Percentiles rank a stretch among this genome's conserved stretches.
These are phyloP conservation scores for Cladosporium sp. DNA, from an alignment of 2,329 filamentous ascomycete species.

Conservation along the genomic window DNA sequence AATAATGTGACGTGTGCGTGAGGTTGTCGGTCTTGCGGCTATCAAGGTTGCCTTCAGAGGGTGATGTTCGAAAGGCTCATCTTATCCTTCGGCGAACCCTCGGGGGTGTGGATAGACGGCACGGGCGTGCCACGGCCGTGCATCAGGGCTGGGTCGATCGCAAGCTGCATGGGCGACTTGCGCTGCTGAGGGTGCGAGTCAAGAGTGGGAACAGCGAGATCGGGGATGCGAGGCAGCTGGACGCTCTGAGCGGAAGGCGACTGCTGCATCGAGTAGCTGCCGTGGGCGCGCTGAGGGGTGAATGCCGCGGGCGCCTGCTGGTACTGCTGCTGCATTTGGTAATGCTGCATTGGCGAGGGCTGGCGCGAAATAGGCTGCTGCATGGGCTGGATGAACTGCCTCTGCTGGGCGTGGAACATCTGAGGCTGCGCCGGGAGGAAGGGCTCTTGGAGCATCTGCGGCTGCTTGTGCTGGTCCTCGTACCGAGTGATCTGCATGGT, in stretches of 20 bases:
- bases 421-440: constrained; percentile 26
- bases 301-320: constrained; percentile 3
- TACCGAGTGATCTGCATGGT: constrained; percentile 26
- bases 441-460: constrained; percentile 30
- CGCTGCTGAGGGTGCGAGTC: constrained; percentile 11
- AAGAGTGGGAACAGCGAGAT: constrained; percentile 15
- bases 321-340: constrained; percentile 12
- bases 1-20: neutral
- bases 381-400: constrained; percentile 19
- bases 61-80: constrained; percentile 35
- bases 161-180: constrained; percentile 13
- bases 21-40: neutral
- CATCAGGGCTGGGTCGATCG: constrained; percentile 24
- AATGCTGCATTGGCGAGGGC: constrained; percentile 10
- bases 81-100: constrained; percentile 33
- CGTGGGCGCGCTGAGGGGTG: neutral
- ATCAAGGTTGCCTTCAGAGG: constrained; percentile 13
- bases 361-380: constrained; percentile 16
- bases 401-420: constrained; percentile 18
- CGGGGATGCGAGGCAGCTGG: constrained; percentile 25
- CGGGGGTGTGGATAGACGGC: constrained; percentile 21
- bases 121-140: constrained; percentile 20
- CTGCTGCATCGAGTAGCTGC: constrained; percentile 9
- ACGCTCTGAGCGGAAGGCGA: constrained; percentile 18
- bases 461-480: constrained; percentile 22